A percentile compares a stretch with the other conserved stretches of the same genome.
phyloP scores from a whole-genome alignment of 805 yeast species.

The Monosporozyma solicola region DNA sequence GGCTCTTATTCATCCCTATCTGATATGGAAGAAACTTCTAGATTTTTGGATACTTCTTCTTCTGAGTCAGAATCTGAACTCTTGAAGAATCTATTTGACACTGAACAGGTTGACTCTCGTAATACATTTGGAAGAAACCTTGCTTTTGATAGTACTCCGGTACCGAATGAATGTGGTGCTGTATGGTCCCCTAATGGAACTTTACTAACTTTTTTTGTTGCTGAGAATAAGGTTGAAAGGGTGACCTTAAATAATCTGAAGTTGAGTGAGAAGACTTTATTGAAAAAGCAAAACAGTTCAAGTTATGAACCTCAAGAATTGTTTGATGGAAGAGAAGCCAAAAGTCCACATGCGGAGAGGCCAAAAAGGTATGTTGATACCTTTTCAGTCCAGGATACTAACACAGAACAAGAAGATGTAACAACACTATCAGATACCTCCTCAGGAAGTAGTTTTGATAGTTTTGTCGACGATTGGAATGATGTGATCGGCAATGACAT shows the following conservation, averaged over 20 bases:
- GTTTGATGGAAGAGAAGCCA: conserved; percentile 4
- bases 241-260: conserved; percentile 29
- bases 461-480: conserved; percentile 62
- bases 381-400: conserved; percentile 9
- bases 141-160: conserved; percentile 69
- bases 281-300: conserved; percentile 10
- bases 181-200: conserved; percentile 74
- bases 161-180: conserved; percentile 92
- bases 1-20: conserved; percentile 29
- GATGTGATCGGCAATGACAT: conserved; percentile 52
- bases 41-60: conserved; percentile 19
- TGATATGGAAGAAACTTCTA: conserved; percentile 25
- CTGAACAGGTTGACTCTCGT: conserved; percentile 2
- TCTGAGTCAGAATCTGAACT: conserved; percentile 36
- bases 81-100: conserved; percentile 24
- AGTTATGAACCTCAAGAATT: conserved; percentile 1
- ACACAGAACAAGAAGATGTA: conserved; percentile 7
- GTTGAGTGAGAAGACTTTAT: conserved; percentile 19
- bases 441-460: conserved; percentile 38
- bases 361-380: conserved; percentile 30
- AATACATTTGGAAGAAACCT: conserved; percentile 14
- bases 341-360: conserved; percentile 4
- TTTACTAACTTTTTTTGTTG: conserved; percentile 73
- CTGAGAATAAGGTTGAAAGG: conserved; percentile 37
- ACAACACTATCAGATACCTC: conserved; percentile 22